Conservation (phyloP, 2,329 filamentous ascomycete genomes). For the Orbilia oligospora region DNA sequence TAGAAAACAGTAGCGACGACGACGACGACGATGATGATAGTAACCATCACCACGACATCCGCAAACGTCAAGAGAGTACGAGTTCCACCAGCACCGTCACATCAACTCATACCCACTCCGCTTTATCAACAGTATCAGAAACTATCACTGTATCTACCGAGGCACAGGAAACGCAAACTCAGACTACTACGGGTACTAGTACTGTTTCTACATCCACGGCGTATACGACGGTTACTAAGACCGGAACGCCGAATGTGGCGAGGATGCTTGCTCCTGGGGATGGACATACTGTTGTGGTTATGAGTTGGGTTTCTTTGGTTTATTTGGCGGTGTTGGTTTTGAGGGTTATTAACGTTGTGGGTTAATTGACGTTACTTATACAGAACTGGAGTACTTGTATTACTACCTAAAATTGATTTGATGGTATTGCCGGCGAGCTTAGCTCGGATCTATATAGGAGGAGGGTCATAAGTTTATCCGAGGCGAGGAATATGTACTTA, state of each 20-base stretch:
- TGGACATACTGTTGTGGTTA: slow-evolving; percentile 11
- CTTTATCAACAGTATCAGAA: slow-evolving; percentile 21
- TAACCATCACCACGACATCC: slow-evolving; percentile 14
- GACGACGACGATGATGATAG: too few relatives aligned
- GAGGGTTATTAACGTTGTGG: slow-evolving; percentile 20
- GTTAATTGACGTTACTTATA: too few relatives aligned
- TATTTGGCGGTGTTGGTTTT: slow-evolving; percentile 49
- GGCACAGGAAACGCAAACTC: slow-evolving; percentile 21
- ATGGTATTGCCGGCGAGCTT: too few relatives aligned
- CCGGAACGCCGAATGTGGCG: slow-evolving; percentile 31
- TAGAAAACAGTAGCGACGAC: slow-evolving; percentile 19
- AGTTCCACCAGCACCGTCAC: slow-evolving; percentile 28
- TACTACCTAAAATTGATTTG: too few relatives aligned
- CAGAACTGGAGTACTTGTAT: too few relatives aligned
- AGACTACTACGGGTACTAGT: slow-evolving; percentile 31
- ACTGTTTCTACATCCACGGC: slow-evolving; percentile 48
- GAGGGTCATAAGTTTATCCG: not conserved
- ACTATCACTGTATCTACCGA: slow-evolving; percentile 30
- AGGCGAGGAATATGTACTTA: not conserved
- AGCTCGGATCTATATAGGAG: too few relatives aligned
- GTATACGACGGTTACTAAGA: slow-evolving; percentile 36
- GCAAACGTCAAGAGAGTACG: slow-evolving; percentile 39
- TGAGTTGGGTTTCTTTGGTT: slow-evolving; percentile 44
- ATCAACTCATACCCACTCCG: slow-evolving; percentile 43
- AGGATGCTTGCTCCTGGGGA: not conserved